Percentiles rank a stretch among this genome's conserved stretches.
phyloP scores from a whole-genome alignment of 1,284 basidiomycete genomes.

The Crocinoboletus sp. region DNA sequence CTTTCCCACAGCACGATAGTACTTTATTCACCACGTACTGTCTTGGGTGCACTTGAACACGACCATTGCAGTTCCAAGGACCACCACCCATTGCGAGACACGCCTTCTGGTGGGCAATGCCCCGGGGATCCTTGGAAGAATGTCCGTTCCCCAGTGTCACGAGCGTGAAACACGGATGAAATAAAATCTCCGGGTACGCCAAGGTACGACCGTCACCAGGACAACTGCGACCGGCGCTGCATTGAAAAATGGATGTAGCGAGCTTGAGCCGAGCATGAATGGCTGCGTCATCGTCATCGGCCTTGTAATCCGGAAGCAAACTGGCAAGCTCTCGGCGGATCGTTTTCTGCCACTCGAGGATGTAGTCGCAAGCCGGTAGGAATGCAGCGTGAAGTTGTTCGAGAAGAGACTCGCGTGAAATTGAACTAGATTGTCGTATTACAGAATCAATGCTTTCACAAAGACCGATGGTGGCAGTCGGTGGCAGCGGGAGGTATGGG shows the following conservation, averaged over 20 bases:
- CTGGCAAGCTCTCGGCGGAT: constrained; percentile 28
- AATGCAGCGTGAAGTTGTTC: constrained; percentile 20
- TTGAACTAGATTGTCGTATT: constrained; percentile 20
- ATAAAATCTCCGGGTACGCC: constrained; percentile 29
- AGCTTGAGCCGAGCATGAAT: constrained; percentile 24
- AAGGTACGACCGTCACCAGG: constrained; percentile 12
- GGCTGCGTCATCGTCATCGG: constrained; percentile 17
- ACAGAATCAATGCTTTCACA: constrained; percentile 21
- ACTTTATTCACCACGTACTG: constrained; percentile 16
- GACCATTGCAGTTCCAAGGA: constrained; percentile 32
- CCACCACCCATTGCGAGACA: constrained; percentile 24
- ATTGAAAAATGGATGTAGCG: constrained; percentile 29
- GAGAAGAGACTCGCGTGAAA: constrained; percentile 9
- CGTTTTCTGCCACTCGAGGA: constrained; percentile 25
- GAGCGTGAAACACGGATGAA: constrained; percentile 29
- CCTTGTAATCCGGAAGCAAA: constrained; percentile 23
- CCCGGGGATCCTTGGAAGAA: constrained; percentile 21
- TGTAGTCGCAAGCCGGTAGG: constrained; percentile 6
- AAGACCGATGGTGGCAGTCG: constrained; percentile 23
- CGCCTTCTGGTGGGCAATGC: constrained; percentile 23
- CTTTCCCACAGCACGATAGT: constrained; percentile 20
- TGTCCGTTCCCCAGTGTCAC: constrained; percentile 4
- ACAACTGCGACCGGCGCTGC: constrained; percentile 19
- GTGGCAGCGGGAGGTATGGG: constrained; percentile 26
- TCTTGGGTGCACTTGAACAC: constrained; percentile 21